A percentile compares a stretch with the other conserved stretches of the same genome.
Evolutionary conservation across 176 grass and related monocot species (phyloP).

Genomic region (Lolium perenne): DNA sequence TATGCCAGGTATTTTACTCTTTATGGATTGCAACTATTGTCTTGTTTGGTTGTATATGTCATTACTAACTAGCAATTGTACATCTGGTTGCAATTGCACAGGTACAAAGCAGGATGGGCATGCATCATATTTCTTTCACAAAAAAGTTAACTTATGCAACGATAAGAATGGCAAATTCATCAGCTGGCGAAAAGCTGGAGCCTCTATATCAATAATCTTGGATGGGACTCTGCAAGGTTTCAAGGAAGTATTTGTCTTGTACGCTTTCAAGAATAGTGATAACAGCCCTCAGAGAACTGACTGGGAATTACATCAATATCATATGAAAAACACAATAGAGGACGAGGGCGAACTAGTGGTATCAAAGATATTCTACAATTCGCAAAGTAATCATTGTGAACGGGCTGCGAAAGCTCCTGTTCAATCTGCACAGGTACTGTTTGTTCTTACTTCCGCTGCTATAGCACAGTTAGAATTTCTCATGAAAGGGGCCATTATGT

Average conservation of each 20-base stretch:
- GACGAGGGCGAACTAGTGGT: conserved; percentile 62
- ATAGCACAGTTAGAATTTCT: not conserved
- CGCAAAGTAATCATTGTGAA: conserved; percentile 28
- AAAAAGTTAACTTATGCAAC: conserved; percentile 43
- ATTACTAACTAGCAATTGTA: conserved; percentile 25
- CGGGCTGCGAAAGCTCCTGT: not conserved
- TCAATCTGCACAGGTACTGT: conserved; percentile 33
- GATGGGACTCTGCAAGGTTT: conserved; percentile 59
- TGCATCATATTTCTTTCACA: conserved; percentile 85
- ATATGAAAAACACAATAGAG: conserved; percentile 43
- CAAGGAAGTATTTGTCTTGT: conserved; percentile 66
- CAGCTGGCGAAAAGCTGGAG: conserved; percentile 62
- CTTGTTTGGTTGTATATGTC: not conserved
- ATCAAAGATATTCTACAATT: conserved; percentile 68
- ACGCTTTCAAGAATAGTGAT: conserved; percentile 35
- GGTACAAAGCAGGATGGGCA: conserved; percentile 70
- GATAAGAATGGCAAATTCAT: conserved; percentile 43
- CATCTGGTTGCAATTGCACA: conserved; percentile 40
- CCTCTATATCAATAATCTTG: conserved; percentile 48
- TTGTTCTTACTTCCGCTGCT: conserved; percentile 16
- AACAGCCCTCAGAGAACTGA: conserved; percentile 46
- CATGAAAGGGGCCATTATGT: not conserved
- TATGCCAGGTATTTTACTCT: conserved; percentile 62
- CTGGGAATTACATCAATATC: conserved; percentile 78
- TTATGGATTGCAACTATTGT: conserved; percentile 27